Evolutionary conservation across 192 early-diverging fungal genomes (phyloP), one percentile per base, ranked within the genome.

Genomic region (Chytriomyces confervae): DNA sequence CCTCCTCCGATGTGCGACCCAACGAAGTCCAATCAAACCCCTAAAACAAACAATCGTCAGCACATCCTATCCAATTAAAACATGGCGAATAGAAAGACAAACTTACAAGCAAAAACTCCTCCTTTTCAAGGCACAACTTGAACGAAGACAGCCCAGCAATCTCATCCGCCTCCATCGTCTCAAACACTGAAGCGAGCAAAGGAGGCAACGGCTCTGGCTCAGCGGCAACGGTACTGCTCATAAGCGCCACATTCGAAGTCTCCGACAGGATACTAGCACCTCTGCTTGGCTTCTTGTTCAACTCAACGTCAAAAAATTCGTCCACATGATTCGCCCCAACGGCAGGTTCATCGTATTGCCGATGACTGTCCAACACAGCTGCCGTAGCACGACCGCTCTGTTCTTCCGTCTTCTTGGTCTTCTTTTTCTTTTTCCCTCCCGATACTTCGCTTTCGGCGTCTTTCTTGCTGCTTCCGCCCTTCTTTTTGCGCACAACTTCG

Each of bases 1-100:
- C n/a, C 0, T 44, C 49, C 7, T 11, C 45, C 43, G 74, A 64
- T 1, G 53, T 29, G 0, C 43, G 61, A 7, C 72, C 74, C 7
- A 61, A 47, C 6, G 74, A 76, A 51, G 13, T 50, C 60, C 74
- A 76, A 46, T 76, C 74, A 76, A 66, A 76, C 0, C 74, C 67
- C 67, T 69, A 46, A 8, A 29, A 69, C 53, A 48, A 9, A 69
- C 18, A 29, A 29, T 65, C 27, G 13, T 23, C 16, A 65, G 63
- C 18, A 2, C 13, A 24, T 29, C 18, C 18, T 24, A 11, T 23
- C 11, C 18, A 65, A 48, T 36, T 1, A 49, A 18, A 69, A 48
- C 1, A 69, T 16, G 5, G 13, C 0, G 11, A 23, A 27, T 65
- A 13, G 24, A 65, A 13, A 27, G 24, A 2, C 10, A 20, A 65